Conservation (phyloP, 768 basidiomycete genomes). For the Cystobasidium tubakii region DNA sequence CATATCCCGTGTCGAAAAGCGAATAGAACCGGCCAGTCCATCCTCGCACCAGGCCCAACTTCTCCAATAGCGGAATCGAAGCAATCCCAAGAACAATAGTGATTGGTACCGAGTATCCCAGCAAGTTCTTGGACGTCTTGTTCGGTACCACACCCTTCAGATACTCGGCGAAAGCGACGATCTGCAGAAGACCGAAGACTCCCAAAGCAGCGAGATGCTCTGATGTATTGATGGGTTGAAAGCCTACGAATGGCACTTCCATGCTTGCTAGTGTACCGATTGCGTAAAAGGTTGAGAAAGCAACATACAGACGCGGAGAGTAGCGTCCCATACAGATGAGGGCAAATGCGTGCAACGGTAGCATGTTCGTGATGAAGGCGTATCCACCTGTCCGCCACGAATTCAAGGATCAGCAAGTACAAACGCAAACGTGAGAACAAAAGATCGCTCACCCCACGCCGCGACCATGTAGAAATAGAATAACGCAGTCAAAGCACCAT, state of each 20-base stretch:
- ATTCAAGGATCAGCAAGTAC: not conserved
- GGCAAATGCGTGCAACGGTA: slow-evolving; percentile 89
- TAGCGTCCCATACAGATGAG: slow-evolving; percentile 94
- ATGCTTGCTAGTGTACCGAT: slow-evolving; percentile 95
- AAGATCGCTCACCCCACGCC: slow-evolving; percentile 72
- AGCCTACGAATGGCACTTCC: slow-evolving; percentile 99
- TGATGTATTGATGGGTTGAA: slow-evolving; percentile 93
- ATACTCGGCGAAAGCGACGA: slow-evolving; percentile 85
- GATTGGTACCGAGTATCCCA: slow-evolving; percentile 63
- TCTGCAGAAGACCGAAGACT: slow-evolving; percentile 92
- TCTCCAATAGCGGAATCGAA: slow-evolving; percentile 73
- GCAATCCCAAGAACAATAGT: slow-evolving; percentile 66
- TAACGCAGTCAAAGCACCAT: slow-evolving; percentile 78
- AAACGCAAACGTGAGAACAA: not conserved
- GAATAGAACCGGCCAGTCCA: slow-evolving; percentile 99
- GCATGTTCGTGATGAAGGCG: slow-evolving; percentile 99
- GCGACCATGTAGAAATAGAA: slow-evolving; percentile 99
- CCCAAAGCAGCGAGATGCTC: slow-evolving; percentile 98
- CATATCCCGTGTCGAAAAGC: slow-evolving; percentile 98
- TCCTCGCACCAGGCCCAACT: slow-evolving; percentile 90
- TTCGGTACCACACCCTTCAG: slow-evolving; percentile 82
- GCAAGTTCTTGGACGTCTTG: slow-evolving; percentile 80
- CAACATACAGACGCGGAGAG: slow-evolving; percentile 83
- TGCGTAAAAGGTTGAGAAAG: slow-evolving; percentile 95
- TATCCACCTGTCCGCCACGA: slow-evolving; percentile 65